Conservation (phyloP, 192 early-diverging fungal genomes). For the Backusella macrospora region DNA sequence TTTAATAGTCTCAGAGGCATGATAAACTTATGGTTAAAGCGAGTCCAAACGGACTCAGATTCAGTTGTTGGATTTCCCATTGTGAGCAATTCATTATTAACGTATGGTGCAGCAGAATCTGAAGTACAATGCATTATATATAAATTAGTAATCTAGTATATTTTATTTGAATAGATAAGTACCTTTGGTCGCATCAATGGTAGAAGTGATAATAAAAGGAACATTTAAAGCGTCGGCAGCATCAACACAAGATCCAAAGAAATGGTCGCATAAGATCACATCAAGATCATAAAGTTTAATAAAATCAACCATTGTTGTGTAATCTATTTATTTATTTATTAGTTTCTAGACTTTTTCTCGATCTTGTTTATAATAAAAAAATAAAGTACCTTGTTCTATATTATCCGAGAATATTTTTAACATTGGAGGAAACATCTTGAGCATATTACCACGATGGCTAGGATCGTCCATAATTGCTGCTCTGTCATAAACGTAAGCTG, state of each 20-base stretch:
- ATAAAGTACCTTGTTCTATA: not conserved
- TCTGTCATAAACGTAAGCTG: not conserved
- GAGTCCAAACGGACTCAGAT: not conserved
- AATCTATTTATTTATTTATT: not conserved
- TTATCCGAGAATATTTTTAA: not conserved
- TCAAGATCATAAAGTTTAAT: not conserved
- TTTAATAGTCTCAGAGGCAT: too few species aligned
- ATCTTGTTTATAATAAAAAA: too few species aligned
- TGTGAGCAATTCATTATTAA: not conserved
- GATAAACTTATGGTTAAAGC: not conserved
- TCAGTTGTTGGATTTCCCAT: too few species aligned
- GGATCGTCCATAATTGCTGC: too few species aligned
- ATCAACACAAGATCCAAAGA: conserved; percentile 12
- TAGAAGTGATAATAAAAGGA: conserved; percentile 30
- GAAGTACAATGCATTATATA: too few species aligned
- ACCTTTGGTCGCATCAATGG: not conserved
- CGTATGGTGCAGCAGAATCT: not conserved
- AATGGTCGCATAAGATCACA: conserved; percentile 24
- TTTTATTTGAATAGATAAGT: not conserved
- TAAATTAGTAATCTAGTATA: too few species aligned
- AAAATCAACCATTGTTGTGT: not conserved
- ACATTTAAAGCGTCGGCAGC: conserved; percentile 8
- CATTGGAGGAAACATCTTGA: not conserved
- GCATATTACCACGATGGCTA: not conserved
- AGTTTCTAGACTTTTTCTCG: not conserved